Conservation (phyloP, 257 asterid species). For the Rubia yunnanensis region DNA sequence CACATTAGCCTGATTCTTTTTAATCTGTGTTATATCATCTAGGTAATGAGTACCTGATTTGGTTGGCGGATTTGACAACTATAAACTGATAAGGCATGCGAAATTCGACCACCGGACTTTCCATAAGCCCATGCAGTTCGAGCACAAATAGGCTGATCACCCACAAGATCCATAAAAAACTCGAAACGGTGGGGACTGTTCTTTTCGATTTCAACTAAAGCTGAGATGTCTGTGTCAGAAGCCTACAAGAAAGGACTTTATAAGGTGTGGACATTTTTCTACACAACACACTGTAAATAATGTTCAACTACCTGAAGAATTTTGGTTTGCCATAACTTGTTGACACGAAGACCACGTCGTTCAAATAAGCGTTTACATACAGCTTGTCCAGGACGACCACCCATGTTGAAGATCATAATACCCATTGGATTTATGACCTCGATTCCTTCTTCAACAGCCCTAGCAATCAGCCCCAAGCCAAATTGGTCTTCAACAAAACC, state of each 20-base stretch:
- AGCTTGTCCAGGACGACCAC: conserved; percentile 98
- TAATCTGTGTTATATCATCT: neutral
- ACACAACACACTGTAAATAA: conserved; percentile 9
- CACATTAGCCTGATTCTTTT: neutral
- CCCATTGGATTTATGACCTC: conserved; percentile 94
- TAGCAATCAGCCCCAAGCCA: conserved; percentile 94
- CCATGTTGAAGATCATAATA: conserved; percentile 97
- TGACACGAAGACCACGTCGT: conserved; percentile 87
- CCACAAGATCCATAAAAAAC: conserved; percentile 99
- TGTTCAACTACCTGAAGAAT: conserved; percentile 66
- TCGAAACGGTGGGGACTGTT: conserved; percentile 96
- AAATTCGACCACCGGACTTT: conserved; percentile 85
- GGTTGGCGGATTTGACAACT: conserved; percentile 95
- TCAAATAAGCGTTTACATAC: conserved; percentile 94
- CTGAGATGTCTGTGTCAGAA: conserved; percentile 96
- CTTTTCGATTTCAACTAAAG: conserved; percentile 95
- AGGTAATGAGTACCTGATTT: conserved; percentile 39
- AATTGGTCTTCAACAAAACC: conserved; percentile 99
- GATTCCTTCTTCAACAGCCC: conserved; percentile 99
- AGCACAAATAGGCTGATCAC: conserved; percentile 95
- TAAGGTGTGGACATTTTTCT: conserved; percentile 14
- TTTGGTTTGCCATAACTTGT: conserved; percentile 99
- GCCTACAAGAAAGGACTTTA: conserved; percentile 60
- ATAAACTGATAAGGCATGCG: conserved; percentile 95
- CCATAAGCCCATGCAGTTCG: conserved; percentile 99